phyloP scores from a whole-genome alignment of 2,329 filamentous ascomycete species.

The Calonectria pseudoreteaudii region DNA sequence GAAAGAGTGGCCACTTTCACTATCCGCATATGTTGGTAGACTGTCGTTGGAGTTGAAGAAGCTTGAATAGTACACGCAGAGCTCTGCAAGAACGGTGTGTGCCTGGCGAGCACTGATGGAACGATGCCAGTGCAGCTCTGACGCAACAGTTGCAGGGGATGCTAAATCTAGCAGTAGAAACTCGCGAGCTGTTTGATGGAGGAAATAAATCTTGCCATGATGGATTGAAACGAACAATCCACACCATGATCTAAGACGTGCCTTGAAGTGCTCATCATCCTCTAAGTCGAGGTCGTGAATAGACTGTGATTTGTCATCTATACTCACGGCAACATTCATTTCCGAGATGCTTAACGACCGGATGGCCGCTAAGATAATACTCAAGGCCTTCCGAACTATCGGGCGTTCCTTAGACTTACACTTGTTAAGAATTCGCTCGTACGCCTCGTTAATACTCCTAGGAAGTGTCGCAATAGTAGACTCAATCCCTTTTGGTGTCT shows the following conservation, averaged over 20 bases:
- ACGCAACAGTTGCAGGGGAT: background rate
- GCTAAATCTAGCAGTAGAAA: constrained; percentile 41
- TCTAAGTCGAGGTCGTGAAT: constrained; percentile 38
- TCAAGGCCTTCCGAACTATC: constrained; percentile 33
- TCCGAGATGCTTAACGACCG: constrained; percentile 43
- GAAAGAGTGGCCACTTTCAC: no score
- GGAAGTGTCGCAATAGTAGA: constrained; percentile 40
- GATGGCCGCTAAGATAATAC: constrained; percentile 42
- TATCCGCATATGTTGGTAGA: no score
- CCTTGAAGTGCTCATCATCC: constrained; percentile 31
- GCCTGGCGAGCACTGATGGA: constrained; percentile 23
- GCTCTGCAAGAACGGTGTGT: no score
- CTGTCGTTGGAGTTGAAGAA: no score
- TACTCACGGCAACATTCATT: constrained; percentile 44
- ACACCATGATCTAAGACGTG: constrained; percentile 36
- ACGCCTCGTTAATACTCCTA: constrained; percentile 44
- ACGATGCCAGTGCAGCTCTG: constrained; percentile 30
- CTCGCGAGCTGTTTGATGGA: constrained; percentile 48
- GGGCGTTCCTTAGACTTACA: constrained; percentile 14
- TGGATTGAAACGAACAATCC: constrained; percentile 43
- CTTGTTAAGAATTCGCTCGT: constrained; percentile 43
- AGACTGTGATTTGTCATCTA: constrained; percentile 19
- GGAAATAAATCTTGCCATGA: constrained; percentile 33
- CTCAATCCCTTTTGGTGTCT: constrained; percentile 32
- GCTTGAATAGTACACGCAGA: no score